Base-by-base conservation (phyloP, 2,329 filamentous ascomycete species). In the Fusarium sp. region DNA sequence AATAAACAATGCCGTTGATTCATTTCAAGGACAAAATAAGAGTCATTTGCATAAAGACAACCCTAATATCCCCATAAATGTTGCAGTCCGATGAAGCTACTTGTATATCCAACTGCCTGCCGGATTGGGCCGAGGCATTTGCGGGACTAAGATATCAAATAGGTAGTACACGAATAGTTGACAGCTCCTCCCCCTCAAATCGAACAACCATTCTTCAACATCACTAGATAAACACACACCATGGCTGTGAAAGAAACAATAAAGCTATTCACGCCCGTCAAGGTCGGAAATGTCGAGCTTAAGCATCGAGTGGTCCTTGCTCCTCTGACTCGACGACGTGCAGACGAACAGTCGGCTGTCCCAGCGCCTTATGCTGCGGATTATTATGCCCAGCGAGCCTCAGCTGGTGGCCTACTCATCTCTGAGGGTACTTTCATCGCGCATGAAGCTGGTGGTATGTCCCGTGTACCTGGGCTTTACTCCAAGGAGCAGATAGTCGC, bases 321-420 rank as follows among this genome's bases (percentile, higher is more conserved):
- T 4, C 88, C 88, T 6, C 75, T 90, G 65, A 89, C 87, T n/a
- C 83, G 86, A 21, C 82, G 81, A 72, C 84, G 86, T 56, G 82
- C 80, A 46, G 78, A 80, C 62, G 77, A 84, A 57, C 63, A 76
- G 28, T 72, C 70, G 10, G 67, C 58, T 18, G 61, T 76, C 24
- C 73, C 75, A 3, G 69, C 71, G 0, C 57, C 63, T 6, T 66
- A 74, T 46, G 66, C 76, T 6, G 86, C 89, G 8, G 72, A 79
- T 53, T 84, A 85, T 77, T 86, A 86, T 70, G 57, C 70, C 12
- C 83, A 86, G 57, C 80, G 84, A 24, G 80, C 82, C 29, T 77
- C 77, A 56, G 81, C 80, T 0, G 84, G 84, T 4, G 79, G 78
- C 3, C 75, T 85, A 7, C 73, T 85, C 46, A 76, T 85, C 38